phyloP scores from a whole-genome alignment of 495 filamentous ascomycete species.

The Annulohypoxylon stygium region DNA sequence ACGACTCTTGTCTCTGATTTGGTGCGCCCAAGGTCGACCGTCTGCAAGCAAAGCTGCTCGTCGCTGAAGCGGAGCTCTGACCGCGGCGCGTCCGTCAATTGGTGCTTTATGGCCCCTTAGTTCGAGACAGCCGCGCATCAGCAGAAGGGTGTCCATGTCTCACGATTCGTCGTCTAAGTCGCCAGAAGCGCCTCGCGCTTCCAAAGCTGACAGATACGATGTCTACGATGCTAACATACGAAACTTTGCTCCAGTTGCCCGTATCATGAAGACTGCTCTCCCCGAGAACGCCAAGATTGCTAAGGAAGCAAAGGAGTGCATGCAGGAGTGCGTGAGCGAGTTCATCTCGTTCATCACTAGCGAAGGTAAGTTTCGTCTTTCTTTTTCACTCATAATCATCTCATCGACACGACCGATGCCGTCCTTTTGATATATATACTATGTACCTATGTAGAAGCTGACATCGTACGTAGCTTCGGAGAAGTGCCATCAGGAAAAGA shows the following conservation, averaged over 20 bases:
- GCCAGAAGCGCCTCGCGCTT: slow-evolving; percentile 59
- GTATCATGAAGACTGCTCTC: slow-evolving; percentile 97
- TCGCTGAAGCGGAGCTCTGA: slow-evolving; percentile 52
- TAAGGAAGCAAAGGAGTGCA: slow-evolving; percentile 99
- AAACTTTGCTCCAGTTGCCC: slow-evolving; percentile 92
- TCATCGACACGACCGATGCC: slow-evolving; percentile 34
- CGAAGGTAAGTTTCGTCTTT: slow-evolving; percentile 74
- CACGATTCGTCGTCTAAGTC: slow-evolving; percentile 64
- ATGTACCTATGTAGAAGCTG: slow-evolving; percentile 25
- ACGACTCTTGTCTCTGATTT: slow-evolving; percentile 57
- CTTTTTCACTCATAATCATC: background rate
- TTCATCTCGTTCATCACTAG: slow-evolving; percentile 99
- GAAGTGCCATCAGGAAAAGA: slow-evolving; percentile 99
- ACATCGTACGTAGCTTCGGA: slow-evolving; percentile 81
- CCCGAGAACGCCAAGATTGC: slow-evolving; percentile 99
- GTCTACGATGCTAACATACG: slow-evolving; percentile 87
- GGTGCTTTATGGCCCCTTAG: slow-evolving; percentile 52
- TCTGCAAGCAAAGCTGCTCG: slow-evolving; percentile 49
- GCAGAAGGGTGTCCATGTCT: slow-evolving; percentile 61
- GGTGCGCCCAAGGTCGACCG: slow-evolving; percentile 64
- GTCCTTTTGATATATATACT: slow-evolving; percentile 28
- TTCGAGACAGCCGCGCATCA: slow-evolving; percentile 52
- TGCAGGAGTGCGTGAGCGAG: slow-evolving; percentile 99
- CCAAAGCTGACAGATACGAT: slow-evolving; percentile 63
- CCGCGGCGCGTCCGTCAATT: slow-evolving; percentile 53